Evolutionary conservation across 164 flowering plant genomes (phyloP).

Genomic region (Macadamia integrifolia): DNA sequence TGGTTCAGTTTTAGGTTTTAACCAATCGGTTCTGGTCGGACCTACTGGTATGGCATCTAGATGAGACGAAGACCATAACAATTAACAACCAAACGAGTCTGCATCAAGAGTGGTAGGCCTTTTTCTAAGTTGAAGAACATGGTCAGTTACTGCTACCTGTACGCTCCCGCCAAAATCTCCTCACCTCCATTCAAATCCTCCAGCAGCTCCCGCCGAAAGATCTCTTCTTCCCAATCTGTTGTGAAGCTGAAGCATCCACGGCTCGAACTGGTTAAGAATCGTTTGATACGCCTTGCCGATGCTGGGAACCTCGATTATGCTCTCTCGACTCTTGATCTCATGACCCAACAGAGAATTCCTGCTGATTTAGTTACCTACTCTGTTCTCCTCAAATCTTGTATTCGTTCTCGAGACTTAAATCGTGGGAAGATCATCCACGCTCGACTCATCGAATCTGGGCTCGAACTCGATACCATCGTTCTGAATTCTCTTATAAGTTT

Average conservation of each 20-base stretch:
- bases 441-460: conserved; percentile 31
- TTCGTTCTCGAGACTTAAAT: conserved; percentile 41
- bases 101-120: too few relatives aligned
- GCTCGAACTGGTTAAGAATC: conserved; percentile 33
- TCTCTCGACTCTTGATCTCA: conserved; percentile 48
- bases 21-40: too few relatives aligned
- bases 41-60: too few relatives aligned
- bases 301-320: conserved; percentile 44
- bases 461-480: conserved; percentile 42
- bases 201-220: conserved; percentile 18
- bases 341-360: conserved; percentile 30
- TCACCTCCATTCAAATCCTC: conserved; percentile 15
- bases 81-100: too few relatives aligned
- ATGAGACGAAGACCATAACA: too few relatives aligned
- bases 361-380: conserved; percentile 56
- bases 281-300: conserved; percentile 39
- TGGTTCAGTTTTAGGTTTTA: too few relatives aligned
- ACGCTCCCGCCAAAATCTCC: conserved; percentile 13
- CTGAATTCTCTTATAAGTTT: conserved; percentile 60
- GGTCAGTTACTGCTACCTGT: conserved; percentile 15
- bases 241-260: conserved; percentile 14
- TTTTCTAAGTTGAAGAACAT: conserved; percentile 3
- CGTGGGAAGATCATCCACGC: conserved; percentile 57
- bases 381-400: conserved; percentile 69
- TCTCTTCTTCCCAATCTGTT: conserved; percentile 10